Evolutionary conservation across 768 basidiomycete genomes (phyloP).

Genomic region (Russula sp.): DNA sequence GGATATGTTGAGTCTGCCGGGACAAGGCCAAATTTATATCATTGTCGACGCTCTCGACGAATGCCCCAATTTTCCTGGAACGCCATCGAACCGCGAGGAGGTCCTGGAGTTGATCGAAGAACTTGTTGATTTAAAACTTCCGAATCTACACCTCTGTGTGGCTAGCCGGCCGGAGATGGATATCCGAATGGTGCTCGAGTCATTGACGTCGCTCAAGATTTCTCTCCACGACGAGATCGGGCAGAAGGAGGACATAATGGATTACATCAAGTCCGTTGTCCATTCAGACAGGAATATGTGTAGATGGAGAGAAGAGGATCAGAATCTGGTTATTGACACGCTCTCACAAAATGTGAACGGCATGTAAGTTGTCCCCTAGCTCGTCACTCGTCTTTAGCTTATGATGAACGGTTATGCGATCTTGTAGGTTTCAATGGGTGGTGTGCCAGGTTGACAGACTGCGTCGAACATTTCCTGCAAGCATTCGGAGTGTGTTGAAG

Average conservation of each 20-base stretch:
- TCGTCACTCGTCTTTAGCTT: neutral
- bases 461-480: neutral
- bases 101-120: neutral
- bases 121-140: neutral
- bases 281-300: neutral
- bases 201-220: neutral
- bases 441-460: conserved; percentile 5
- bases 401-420: neutral
- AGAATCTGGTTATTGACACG: neutral
- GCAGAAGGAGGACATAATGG: neutral
- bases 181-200: neutral
- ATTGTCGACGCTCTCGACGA: no score
- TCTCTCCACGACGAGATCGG: neutral
- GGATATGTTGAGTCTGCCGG: no score
- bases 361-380: neutral
- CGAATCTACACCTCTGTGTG: neutral
- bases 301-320: neutral
- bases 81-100: neutral
- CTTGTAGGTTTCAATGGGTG: conserved; percentile 2
- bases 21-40: no score
- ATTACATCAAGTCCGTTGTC: neutral
- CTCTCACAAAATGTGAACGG: conserved; percentile 10
- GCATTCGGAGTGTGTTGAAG: neutral
- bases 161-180: neutral
- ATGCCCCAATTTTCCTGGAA: no score